Evolutionary conservation across 1,284 basidiomycete species (phyloP).

Genomic region (Xerocomus nothofagi): DNA sequence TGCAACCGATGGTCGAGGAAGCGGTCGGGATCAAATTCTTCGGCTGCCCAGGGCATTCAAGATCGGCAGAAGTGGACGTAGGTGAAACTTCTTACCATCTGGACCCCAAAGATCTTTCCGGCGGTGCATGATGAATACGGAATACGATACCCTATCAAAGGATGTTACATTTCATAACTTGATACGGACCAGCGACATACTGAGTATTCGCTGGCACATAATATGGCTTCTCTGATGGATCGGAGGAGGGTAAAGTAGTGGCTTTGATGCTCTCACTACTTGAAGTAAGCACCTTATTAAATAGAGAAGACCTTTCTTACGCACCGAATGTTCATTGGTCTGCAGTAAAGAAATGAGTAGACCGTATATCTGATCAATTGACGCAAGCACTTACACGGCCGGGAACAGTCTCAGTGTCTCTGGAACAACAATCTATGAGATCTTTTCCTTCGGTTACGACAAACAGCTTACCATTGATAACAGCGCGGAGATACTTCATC

Average conservation of each 20-base stretch:
- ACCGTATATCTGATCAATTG: not conserved
- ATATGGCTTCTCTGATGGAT: constrained; percentile 20
- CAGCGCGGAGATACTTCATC: constrained; percentile 52
- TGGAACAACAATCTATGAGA: constrained; percentile 20
- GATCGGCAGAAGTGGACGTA: not conserved
- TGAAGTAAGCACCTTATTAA: constrained; percentile 1
- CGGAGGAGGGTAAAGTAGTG: constrained; percentile 40
- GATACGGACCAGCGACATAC: constrained; percentile 31
- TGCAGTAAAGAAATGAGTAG: not conserved
- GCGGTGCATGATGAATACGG: constrained; percentile 35
- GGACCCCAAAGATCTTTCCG: constrained; percentile 39
- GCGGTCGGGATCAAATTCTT: constrained; percentile 46
- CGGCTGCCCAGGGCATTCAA: constrained; percentile 23
- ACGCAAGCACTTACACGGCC: constrained; percentile 43
- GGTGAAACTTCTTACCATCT: constrained; percentile 26
- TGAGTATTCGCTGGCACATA: constrained; percentile 43
- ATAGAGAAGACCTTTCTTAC: not conserved
- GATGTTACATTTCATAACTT: not conserved
- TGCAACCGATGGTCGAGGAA: constrained; percentile 33
- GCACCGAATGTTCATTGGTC: constrained; percentile 32
- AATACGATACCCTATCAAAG: constrained; percentile 28
- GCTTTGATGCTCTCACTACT: constrained; percentile 42
- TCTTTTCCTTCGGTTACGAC: not conserved
- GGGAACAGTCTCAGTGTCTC: constrained; percentile 62
- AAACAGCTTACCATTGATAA: constrained; percentile 44